Evolutionary conservation across 208 protist species (phyloP), one percentile per base, ranked within the genome.

Genomic region (Angomonas ambiguus): DNA sequence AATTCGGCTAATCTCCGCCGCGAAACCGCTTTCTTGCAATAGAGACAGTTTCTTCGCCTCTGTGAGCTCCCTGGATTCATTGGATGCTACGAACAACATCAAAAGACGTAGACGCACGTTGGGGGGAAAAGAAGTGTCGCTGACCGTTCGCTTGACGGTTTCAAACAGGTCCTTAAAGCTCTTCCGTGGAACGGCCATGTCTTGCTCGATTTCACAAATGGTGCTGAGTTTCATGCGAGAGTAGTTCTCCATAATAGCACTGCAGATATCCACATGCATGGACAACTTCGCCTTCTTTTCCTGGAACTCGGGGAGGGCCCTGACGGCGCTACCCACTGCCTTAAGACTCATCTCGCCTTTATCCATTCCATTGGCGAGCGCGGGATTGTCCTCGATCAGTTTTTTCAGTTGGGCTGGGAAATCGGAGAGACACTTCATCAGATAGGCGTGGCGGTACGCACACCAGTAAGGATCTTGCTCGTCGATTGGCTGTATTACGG

Each of bases 201-300:
- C 77, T 45, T 88, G 81, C 73, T 93, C 87, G n/a, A 88, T 53
- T 65, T 85, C 83, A 59, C 82, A 86, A 25, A 90, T 70, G 42
- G 76, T 77, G 16, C 66, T 65, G 51, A 93, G 72, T 24, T 75
- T 71, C 68, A 84, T 65, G 53, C 78, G 64, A 51, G 69, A 75
- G 73, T 88, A 93, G 51, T 74, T 31, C 24, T 80, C 64, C 77
- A 87, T 88, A 30, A 93, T 69, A 34, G 80, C 89, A 18, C 80
- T 85, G 71, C 82, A 89, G 42, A 93, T 89, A 69, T 93, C 86
- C 60, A 93, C 85, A 67, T 93, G 86, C 56, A 88, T 62, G 11
- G 83, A 90, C 11, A 93, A 75, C 71, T 85, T 87, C 24, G 78
- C 69, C 66, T 93, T 79, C 66, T 85, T 76, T 60, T 93, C 83